Conservation (phyloP, 306 rosid genomes). For the Cicer judaicum region DNA sequence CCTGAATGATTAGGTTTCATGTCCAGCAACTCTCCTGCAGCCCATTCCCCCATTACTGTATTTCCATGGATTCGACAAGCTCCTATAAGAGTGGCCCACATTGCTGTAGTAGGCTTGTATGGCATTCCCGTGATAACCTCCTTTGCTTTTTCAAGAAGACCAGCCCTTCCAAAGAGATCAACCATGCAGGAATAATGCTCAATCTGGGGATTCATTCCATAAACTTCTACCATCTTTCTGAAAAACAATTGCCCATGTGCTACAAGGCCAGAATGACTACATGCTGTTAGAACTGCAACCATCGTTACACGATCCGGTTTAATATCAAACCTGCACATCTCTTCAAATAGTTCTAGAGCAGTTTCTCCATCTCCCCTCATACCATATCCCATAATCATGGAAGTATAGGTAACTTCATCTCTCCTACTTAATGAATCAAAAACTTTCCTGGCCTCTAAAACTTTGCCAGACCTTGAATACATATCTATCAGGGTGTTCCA, state of each 20-base stretch:
- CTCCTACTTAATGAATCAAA: constrained; percentile 68
- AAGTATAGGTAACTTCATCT: constrained; percentile 86
- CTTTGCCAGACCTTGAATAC: constrained; percentile 88
- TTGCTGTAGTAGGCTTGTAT: constrained; percentile 77
- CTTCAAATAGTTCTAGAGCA: constrained; percentile 74
- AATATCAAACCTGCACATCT: constrained; percentile 64
- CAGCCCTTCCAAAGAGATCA: constrained; percentile 91
- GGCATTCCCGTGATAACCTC: constrained; percentile 74
- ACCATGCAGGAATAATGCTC: constrained; percentile 89
- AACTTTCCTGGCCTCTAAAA: constrained; percentile 71
- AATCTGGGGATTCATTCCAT: constrained; percentile 58
- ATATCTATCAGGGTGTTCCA: constrained; percentile 89
- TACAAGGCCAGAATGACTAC: constrained; percentile 89
- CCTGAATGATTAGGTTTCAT: constrained; percentile 78
- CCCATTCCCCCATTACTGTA: constrained; percentile 77
- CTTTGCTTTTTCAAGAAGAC: constrained; percentile 70
- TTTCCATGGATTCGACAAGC: constrained; percentile 80
- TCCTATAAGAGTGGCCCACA: constrained; percentile 92
- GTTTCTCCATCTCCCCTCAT: constrained; percentile 76
- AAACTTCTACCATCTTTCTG: constrained; percentile 60
- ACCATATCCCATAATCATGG: constrained; percentile 85
- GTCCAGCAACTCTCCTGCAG: constrained; percentile 79
- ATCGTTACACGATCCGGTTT: constrained; percentile 82
- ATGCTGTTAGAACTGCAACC: constrained; percentile 82
- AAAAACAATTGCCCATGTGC: constrained; percentile 61